Evolutionary conservation across 1,139 yeast genomes (phyloP), one percentile per base, ranked within the genome.

Genomic region (Candida gigantensis): DNA sequence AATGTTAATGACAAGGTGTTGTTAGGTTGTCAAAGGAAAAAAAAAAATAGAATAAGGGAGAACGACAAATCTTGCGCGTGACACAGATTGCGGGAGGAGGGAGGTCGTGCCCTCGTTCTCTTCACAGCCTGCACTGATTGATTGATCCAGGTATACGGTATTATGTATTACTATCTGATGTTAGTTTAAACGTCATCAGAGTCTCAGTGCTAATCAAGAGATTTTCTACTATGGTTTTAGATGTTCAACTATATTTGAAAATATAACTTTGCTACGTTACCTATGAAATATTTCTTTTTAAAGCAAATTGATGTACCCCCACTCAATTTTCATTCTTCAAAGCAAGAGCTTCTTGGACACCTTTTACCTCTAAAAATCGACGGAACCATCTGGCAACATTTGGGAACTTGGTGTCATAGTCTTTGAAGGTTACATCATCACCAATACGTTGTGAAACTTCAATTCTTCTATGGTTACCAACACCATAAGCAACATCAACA

Each of bases 401-500:
- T 5, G 44, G 44, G 26, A 17, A 41, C 11, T 36, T 34, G 5
- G 18, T 27, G 14, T 35, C 37, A 25, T 36, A 36, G 24, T 37
- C 32, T 8, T 32, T 16, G 24, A 30, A 30, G 6, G 27, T 12
- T 13, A 30, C 29, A 12, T 36, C 42, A 24, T 17, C 34, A 12
- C 13, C 24, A 17, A 37, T 29, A 16, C 35, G 33, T 6, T 24
- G 23, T n/a, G 24, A 11, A 24, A 20, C 34, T 35, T 41, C 43
- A 24, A 28, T 21, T 30, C 40, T 32, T 26, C 44, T 27, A 30
- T 41, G 35, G 23, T 41, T 29, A 30, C 37, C 40, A 12, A 17
- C 13, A 7, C 36, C 36, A 30, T 39, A 37, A 3, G 39, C 37
- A 11, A 43, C 19, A 39, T 44, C 47, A 27, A 35, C 45, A 21